Conservation (phyloP, 495 filamentous ascomycete species). For the Daldinia bambusicola region DNA sequence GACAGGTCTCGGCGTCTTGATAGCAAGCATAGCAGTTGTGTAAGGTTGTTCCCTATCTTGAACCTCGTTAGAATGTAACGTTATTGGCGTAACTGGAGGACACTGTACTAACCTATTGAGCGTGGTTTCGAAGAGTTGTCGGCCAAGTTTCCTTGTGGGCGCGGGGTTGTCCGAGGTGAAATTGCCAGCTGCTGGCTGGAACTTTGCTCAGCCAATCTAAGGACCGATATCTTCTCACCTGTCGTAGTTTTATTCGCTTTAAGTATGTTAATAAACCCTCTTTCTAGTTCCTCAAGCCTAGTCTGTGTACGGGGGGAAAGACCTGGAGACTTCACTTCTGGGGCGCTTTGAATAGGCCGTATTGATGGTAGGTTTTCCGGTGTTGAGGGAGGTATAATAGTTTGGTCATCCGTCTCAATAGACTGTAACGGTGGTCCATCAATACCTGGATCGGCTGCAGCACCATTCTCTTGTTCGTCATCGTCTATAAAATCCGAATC, state of each 20-base stretch:
- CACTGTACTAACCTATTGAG: background rate
- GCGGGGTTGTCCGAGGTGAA: background rate
- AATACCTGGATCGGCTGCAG: background rate
- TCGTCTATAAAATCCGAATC: slow-evolving; percentile 24
- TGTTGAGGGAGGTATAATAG: background rate
- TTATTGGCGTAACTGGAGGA: background rate
- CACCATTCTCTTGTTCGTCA: slow-evolving; percentile 9
- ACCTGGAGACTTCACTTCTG: background rate
- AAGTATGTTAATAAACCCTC: background rate
- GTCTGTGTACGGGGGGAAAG: slow-evolving; percentile 11
- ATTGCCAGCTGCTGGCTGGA: background rate
- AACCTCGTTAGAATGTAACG: background rate
- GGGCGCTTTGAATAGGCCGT: background rate
- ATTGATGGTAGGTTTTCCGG: background rate
- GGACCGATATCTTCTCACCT: slow-evolving; percentile 10
- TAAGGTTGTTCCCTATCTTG: background rate
- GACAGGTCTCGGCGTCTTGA: background rate
- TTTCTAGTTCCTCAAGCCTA: slow-evolving; percentile 11
- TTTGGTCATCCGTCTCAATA: slow-evolving; percentile 14
- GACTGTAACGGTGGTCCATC: slow-evolving; percentile 14
- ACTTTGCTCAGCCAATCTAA: background rate
- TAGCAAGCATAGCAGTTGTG: background rate
- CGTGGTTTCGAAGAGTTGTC: background rate
- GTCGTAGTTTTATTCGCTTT: slow-evolving; percentile 1
- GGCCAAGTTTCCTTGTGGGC: background rate